Percentiles rank a stretch among this genome's conserved stretches.
Conservation (phyloP, 768 basidiomycete genomes). For the Asterophora lycoperdoides region DNA sequence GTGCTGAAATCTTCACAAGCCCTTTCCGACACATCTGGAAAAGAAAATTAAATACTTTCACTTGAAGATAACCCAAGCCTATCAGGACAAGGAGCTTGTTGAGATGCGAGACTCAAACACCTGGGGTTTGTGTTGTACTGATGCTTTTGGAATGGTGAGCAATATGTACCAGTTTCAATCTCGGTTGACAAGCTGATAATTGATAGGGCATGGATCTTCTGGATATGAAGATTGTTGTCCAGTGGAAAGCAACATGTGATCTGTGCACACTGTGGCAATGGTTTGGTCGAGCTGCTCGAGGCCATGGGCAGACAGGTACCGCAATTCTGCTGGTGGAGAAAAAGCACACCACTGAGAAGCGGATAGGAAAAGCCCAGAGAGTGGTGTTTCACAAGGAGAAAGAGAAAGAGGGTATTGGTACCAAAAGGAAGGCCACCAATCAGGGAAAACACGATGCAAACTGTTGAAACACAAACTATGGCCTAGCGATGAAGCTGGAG, state of each 20-base stretch:
- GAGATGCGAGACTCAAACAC: neutral
- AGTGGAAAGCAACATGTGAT: slow-evolving; percentile 24
- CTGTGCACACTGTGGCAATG: slow-evolving; percentile 29
- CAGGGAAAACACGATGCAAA: too few relatives aligned
- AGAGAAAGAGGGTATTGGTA: neutral
- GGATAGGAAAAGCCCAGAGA: too few relatives aligned
- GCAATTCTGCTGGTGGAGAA: slow-evolving; percentile 26
- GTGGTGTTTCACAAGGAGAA: slow-evolving; percentile 6
- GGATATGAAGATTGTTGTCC: too few relatives aligned
- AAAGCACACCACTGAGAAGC: slow-evolving; percentile 21
- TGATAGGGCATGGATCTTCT: slow-evolving; percentile 35
- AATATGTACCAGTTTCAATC: neutral
- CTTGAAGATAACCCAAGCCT: slow-evolving; percentile 3
- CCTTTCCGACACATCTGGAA: too few relatives aligned
- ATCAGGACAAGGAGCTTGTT: neutral
- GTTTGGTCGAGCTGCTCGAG: slow-evolving; percentile 27
- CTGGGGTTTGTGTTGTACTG: slow-evolving; percentile 24
- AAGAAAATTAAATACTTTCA: too few relatives aligned
- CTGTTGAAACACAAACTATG: too few relatives aligned
- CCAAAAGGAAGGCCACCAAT: neutral
- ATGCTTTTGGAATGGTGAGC: slow-evolving; percentile 34
- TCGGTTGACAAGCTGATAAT: neutral
- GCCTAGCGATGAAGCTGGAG: too few relatives aligned
- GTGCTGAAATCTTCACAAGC: neutral
- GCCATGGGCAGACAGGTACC: slow-evolving; percentile 9